Percentiles rank a stretch among this genome's conserved stretches.
phyloP scores from a whole-genome alignment of 352 stramenopile genomes.

The Blastocystis sp. region DNA sequence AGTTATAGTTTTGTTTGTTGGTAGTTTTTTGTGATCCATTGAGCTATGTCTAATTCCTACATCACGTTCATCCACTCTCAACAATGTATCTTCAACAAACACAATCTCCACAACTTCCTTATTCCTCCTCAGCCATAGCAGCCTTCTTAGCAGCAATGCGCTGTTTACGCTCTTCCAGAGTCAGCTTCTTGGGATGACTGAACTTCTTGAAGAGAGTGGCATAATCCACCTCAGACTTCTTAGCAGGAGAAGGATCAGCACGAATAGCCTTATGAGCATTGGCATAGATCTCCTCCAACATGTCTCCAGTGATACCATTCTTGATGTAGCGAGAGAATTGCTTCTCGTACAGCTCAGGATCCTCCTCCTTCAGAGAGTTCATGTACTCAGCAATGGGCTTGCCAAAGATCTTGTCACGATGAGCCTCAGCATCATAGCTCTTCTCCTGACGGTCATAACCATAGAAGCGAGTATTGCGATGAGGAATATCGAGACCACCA shows the following conservation, averaged over 20 bases:
- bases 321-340: constrained; percentile 88
- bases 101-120: not conserved
- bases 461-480: constrained; percentile 98
- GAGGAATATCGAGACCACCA: constrained; percentile 95
- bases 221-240: constrained; percentile 80
- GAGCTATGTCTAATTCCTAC: too few relatives aligned
- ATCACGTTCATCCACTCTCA: not conserved
- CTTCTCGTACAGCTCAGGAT: constrained; percentile 93
- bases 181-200: constrained; percentile 78
- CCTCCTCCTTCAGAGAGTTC: constrained; percentile 94
- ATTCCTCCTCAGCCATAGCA: constrained; percentile 71
- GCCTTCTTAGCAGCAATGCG: constrained; percentile 94
- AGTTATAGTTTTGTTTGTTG: constrained; percentile 15
- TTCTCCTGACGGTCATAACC: constrained; percentile 97
- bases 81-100: not conserved
- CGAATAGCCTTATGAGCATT: constrained; percentile 94
- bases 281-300: constrained; percentile 77
- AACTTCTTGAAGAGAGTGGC: constrained; percentile 23
- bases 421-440: constrained; percentile 94
- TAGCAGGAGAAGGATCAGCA: constrained; percentile 85
- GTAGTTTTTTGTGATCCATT: not conserved
- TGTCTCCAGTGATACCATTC: constrained; percentile 70
- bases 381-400: constrained; percentile 97
- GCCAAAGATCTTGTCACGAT: constrained; percentile 95
- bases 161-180: constrained; percentile 88